Base-by-base conservation (phyloP, 352 stramenopile genomes). In the Pythium vanterpoolii region DNA sequence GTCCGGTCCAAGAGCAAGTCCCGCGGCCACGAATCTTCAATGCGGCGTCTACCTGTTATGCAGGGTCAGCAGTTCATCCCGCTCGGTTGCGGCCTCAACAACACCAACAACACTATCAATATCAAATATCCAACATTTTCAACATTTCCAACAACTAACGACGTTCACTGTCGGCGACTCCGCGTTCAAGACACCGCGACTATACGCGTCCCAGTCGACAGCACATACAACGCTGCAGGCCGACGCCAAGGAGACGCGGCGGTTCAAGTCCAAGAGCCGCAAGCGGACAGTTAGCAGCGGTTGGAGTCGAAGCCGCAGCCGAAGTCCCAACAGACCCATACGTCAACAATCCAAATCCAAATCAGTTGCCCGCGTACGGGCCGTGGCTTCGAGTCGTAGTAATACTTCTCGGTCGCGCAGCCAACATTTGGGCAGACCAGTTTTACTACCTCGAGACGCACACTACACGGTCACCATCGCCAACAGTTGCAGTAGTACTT, bases 1-100 rank as follows among this genome's bases (percentile, higher is more conserved):
- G 65, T 64, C 39, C 75, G 76, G 13, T 87, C 77, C 57, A 87
- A 87, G 48, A 86, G 77, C 66, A 87, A 87, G 68, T 84, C 77
- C 0, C 74, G 69, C 28, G 66, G 66, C 4, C 68, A 62, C 11
- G 60, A 59, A 23, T 45, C 66, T 33, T 48, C 69, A 21, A 36
- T 71, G 40, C 57, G 58, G 7, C 65, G 59, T 21, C 34, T 68
- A 13, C 65, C 59, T 4, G 68, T 54, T 24, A 19, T 65, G 14
- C n/a, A 64, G 21, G 59, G 54, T 30, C 72, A 83, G 42, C 53
- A 86, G 49, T 79, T 89, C 31, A 70, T 87, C 34, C 48, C 74
- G 11, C 57, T 91, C 2, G 82, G 82, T 9, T 71, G 68, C 31
- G 23, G 31, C 1, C 21, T 24, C 3, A 33, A 16, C 18, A 5